These are phyloP conservation scores for Citrus hindsii DNA, from an alignment of 345 rosid genomes.

Conservation along the genomic window DNA sequence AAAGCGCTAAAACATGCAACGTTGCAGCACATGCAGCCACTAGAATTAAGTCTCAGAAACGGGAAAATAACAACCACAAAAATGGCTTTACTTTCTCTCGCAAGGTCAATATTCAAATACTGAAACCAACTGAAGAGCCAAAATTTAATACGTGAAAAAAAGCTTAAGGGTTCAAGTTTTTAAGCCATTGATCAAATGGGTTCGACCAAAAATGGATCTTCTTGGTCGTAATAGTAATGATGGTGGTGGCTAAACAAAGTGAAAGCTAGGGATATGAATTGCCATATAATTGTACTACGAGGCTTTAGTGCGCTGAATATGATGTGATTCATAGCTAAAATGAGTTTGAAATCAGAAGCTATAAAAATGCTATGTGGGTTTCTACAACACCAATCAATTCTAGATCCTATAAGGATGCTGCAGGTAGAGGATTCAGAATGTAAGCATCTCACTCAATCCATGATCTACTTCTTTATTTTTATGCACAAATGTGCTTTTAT, in stretches of 20 bases:
- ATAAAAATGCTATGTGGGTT: slow-evolving; percentile 1
- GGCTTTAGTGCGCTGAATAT: slow-evolving; percentile 9
- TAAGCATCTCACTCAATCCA: not conserved
- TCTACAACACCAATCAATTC: slow-evolving; percentile 8
- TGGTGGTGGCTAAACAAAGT: not conserved
- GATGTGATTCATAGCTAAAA: slow-evolving; percentile 1
- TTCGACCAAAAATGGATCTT: not conserved
- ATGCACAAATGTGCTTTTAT: no score
- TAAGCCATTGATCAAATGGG: not conserved
- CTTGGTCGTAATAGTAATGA: not conserved
- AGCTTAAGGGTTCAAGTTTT: not conserved
- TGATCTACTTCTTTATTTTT: not conserved
- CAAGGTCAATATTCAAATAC: not conserved
- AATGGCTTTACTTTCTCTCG: not conserved
- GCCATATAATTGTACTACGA: not conserved
- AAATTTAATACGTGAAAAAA: no score
- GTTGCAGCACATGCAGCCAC: not conserved
- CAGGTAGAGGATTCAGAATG: slow-evolving; percentile 13
- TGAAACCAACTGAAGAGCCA: not conserved
- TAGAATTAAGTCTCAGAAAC: not conserved
- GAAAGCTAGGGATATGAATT: not conserved
- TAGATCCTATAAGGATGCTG: slow-evolving; percentile 7
- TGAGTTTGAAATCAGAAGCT: slow-evolving; percentile 9
- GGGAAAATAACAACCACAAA: not conserved
- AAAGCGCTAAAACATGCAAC: not conserved